Evolutionary conservation across 1,284 basidiomycete genomes (phyloP), one percentile per base, ranked within the genome.

Genomic region (Boletus semigastroideus): DNA sequence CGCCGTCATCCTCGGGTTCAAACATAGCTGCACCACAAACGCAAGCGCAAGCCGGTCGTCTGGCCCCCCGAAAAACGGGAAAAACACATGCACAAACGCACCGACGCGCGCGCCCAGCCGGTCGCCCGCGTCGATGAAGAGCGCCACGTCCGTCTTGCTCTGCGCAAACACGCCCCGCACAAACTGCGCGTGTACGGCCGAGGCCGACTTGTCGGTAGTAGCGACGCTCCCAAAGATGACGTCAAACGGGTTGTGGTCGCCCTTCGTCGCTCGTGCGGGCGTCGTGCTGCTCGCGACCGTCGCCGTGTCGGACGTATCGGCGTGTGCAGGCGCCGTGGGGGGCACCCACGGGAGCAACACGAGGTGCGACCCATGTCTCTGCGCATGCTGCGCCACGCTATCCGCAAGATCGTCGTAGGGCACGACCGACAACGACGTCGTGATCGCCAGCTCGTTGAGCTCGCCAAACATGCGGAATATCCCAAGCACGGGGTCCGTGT

Each of bases 1-100:
- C 5, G 92, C 94, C 5, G 74, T 82, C 3, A 90, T 77, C 46
- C 72, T 73, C 5, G 79, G 72, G 61, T 89, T 87, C 57, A 74
- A 64, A 66, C 91, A 94, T 17, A 97, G 74, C 68, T 95, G 93
- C 22, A 89, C 80, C 14, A 92, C 85, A 56, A 97, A 83, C 33
- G 85, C 78, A 25, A 98, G 75, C 0, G 94, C 94, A 11, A 93
- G 78, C 4, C 96, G 82, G 65, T 98, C 96, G 67, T 99, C 96
- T 0, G 92, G 87, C 0, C 96, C 96, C 20, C 95, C 96, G 68
- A 96, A 91, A 80, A 98, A 98, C 0, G 92, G 90, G 20, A 96
- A 69, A 71, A 96, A 88, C 30, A 98, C 64, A 63, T 95, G 93
- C 58, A 82, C 19, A 52, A 55, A 53, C 55, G 70, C 51, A 56